Evolutionary conservation across 2,329 filamentous ascomycete species (phyloP), one percentile per base, ranked within the genome.

Genomic region (Diaporthe helianthi): DNA sequence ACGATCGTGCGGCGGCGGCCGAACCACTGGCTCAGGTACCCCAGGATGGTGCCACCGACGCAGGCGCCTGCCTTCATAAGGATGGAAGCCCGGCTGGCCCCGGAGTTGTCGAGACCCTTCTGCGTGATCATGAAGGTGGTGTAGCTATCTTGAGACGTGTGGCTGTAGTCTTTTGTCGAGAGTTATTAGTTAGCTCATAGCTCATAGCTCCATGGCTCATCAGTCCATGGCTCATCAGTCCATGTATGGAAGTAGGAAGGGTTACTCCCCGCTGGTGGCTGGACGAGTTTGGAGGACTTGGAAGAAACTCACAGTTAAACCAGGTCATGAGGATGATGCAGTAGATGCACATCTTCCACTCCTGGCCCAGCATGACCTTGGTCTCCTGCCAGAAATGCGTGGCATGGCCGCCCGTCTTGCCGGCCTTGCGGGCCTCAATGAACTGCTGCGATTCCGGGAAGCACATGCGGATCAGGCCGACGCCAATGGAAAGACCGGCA

Each of bases 61-160:
- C 90, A 92, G 52, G 92, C 91, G 31, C 92, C 92, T 1, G 86
- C 89, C 80, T 94, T 94, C 89, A 93, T 93, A 69, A 94, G 79
- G 73, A 94, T 94, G n/a, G 88, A 91, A 19, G 91, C 91, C n/a
- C 91, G 88, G 9, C 86, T 91, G 5, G 92, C 90, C 0, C 84
- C 84, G 1, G 82, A 76, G 74, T 92, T 90, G 67, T 84, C 75
- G 69, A 94, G 84, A 72, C 89, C 88, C 79, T 94, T 94, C 74
- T 93, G 86, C 5, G 85, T 85, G 47, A 90, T 83, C 90, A 94
- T 91, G 77, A 94, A 93, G 3, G 92, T 94, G 0, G 92, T 93
- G 81, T 94, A 94, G 60, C 87, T 91, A 80, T 95, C 92, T 78
- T 95, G 92, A 29, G 89, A 91, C 1, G 91, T 93, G 82, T 95